These are phyloP conservation scores for Ganoderma lingzhi DNA, from an alignment of 1,284 basidiomycete species.

Conservation along the genomic window DNA sequence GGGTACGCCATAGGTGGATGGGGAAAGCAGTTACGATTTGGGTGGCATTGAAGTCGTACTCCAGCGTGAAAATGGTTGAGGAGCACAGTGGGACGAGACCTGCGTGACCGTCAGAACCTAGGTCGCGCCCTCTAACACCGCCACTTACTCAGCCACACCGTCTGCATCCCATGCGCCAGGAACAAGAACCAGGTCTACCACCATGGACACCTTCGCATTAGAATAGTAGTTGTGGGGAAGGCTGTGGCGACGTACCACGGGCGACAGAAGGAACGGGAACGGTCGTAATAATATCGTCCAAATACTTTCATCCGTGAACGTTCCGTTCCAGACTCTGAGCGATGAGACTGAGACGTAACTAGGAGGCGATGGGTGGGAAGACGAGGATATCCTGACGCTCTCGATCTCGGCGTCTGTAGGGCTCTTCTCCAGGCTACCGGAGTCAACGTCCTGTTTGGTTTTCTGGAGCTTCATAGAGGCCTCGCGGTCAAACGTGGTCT, in stretches of 20 bases:
- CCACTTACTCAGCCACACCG: conserved; percentile 50
- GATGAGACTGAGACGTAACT: conserved; percentile 45
- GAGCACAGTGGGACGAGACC: conserved; percentile 51
- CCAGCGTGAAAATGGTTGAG: conserved; percentile 52
- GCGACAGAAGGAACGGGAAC: conserved; percentile 52
- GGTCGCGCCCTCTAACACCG: not conserved
- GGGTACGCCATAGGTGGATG: conserved; percentile 28
- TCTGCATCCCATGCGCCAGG: conserved; percentile 48
- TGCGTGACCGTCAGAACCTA: conserved; percentile 29
- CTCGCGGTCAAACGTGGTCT: conserved; percentile 43
- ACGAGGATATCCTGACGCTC: conserved; percentile 24
- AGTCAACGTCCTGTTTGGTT: conserved; percentile 34
- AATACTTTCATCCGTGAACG: conserved; percentile 44
- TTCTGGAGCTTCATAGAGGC: not conserved
- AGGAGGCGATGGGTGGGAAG: conserved; percentile 33
- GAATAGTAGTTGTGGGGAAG: not conserved
- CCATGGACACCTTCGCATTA: not conserved
- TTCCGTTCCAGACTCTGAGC: conserved; percentile 48
- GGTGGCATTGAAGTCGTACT: conserved; percentile 49
- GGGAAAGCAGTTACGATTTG: no score
- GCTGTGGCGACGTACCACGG: conserved; percentile 41
- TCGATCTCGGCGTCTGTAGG: conserved; percentile 11
- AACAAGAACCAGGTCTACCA: conserved; percentile 48
- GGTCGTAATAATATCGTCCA: conserved; percentile 48
- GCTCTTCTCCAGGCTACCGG: conserved; percentile 32